These are phyloP conservation scores for Arachnomyces sp. DNA, from an alignment of 2,329 filamentous ascomycete species.

Conservation along the genomic window DNA sequence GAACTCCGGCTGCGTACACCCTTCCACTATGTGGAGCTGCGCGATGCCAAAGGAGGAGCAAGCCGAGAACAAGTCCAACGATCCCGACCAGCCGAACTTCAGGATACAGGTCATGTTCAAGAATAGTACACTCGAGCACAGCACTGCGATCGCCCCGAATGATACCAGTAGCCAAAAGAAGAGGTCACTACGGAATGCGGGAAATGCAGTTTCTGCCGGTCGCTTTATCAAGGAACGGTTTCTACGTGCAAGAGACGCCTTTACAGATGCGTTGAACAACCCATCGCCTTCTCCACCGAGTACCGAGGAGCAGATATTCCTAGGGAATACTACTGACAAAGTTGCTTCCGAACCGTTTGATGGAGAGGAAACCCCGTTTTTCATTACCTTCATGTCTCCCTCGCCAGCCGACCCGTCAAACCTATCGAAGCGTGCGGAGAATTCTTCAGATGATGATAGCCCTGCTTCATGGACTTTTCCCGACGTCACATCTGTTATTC, in stretches of 20 bases:
- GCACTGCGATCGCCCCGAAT: slow-evolving; percentile 48
- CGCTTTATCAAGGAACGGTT: slow-evolving; percentile 22
- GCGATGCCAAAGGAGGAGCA: slow-evolving; percentile 73
- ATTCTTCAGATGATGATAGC: background rate
- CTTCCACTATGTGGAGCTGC: slow-evolving; percentile 77
- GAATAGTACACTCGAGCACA: slow-evolving; percentile 52
- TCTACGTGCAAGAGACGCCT: slow-evolving; percentile 20
- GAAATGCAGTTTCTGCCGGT: slow-evolving; percentile 25
- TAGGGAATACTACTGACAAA: slow-evolving; percentile 79
- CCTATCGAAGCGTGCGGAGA: slow-evolving; percentile 28
- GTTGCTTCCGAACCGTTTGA: slow-evolving; percentile 62
- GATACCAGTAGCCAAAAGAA: slow-evolving; percentile 23
- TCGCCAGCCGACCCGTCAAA: slow-evolving; percentile 33
- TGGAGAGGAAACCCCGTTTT: slow-evolving; percentile 84
- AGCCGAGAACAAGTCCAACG: slow-evolving; percentile 53
- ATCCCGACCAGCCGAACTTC: slow-evolving; percentile 66
- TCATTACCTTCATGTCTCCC: slow-evolving; percentile 60
- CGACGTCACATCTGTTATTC: slow-evolving; percentile 51
- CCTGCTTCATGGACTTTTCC: slow-evolving; percentile 22
- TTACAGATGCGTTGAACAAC: too few species aligned
- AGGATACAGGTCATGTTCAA: slow-evolving; percentile 63
- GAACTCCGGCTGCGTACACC: slow-evolving; percentile 63
- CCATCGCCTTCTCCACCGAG: slow-evolving; percentile 42
- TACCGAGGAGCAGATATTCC: slow-evolving; percentile 65
- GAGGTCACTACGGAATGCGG: slow-evolving; percentile 5